phyloP scores from a whole-genome alignment of 2,329 filamentous ascomycete species.

The Dothiorella sarmentorum region DNA sequence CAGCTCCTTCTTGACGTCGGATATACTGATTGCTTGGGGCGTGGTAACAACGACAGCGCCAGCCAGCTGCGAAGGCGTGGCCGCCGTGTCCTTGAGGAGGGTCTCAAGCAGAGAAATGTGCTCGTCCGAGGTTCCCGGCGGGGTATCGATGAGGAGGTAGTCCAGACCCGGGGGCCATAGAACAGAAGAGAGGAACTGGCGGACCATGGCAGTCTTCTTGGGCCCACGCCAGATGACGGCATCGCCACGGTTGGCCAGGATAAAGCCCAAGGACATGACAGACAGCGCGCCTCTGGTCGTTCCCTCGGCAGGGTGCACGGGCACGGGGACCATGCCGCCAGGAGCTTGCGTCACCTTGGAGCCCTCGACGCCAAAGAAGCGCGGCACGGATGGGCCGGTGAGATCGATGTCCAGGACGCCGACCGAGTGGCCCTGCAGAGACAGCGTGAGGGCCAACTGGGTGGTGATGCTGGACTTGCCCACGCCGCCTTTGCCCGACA shows the following conservation, averaged over 20 bases:
- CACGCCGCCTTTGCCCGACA: slow-evolving; percentile 96
- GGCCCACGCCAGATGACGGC: slow-evolving; percentile 97
- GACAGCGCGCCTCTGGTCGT: slow-evolving; percentile 58
- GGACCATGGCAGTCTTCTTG: slow-evolving; percentile 98
- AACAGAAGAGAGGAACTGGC: slow-evolving; percentile 90
- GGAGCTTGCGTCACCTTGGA: slow-evolving; percentile 89
- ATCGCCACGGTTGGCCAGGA: slow-evolving; percentile 77
- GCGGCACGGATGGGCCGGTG: slow-evolving; percentile 92
- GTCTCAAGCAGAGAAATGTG: slow-evolving; percentile 33
- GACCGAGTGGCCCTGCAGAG: slow-evolving; percentile 80
- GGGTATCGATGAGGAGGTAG: slow-evolving; percentile 91
- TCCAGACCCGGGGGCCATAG: slow-evolving; percentile 80
- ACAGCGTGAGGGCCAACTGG: slow-evolving; percentile 86
- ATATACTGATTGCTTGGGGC: slow-evolving; percentile 87
- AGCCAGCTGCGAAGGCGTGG: slow-evolving; percentile 63
- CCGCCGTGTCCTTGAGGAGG: slow-evolving; percentile 49
- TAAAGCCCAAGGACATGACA: slow-evolving; percentile 92
- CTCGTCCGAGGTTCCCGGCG: slow-evolving; percentile 73
- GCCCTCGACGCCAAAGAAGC: slow-evolving; percentile 85
- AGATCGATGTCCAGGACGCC: slow-evolving; percentile 95
- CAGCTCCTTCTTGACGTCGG: slow-evolving; percentile 90
- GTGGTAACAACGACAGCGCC: slow-evolving; percentile 95
- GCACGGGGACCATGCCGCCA: slow-evolving; percentile 86
- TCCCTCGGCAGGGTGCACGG: slow-evolving; percentile 62
- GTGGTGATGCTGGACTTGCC: slow-evolving; percentile 98